Percentiles rank a stretch among this genome's conserved stretches.
phyloP scores from a whole-genome alignment of 805 yeast genomes.

The Lachancea quebecensis region DNA sequence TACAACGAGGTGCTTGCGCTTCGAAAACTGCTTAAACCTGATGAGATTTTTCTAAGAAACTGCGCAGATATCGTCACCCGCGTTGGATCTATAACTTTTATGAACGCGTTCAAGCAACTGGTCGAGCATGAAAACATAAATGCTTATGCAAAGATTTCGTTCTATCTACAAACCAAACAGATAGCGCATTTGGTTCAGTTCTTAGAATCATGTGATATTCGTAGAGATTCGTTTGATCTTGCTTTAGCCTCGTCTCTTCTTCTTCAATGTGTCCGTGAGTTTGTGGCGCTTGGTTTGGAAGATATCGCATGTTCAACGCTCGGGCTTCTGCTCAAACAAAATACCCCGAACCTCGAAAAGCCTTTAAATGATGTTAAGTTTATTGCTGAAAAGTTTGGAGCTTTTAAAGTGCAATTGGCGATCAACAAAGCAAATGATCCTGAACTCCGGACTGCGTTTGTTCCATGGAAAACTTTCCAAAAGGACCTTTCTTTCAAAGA shows the following conservation, averaged over 20 bases:
- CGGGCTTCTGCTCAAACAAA: neutral
- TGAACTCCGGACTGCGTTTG: neutral
- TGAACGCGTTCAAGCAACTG: constrained; percentile 6
- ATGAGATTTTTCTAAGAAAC: constrained; percentile 1
- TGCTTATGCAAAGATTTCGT: constrained; percentile 12
- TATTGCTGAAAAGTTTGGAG: constrained; percentile 15
- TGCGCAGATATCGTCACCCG: constrained; percentile 9
- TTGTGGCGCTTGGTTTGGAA: constrained; percentile 6
- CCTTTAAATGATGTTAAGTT: constrained; percentile 5
- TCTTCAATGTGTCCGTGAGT: constrained; percentile 2
- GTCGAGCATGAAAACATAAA: constrained; percentile 5
- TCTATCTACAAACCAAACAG: constrained; percentile 21
- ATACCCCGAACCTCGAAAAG: constrained; percentile 6
- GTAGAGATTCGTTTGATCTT: neutral
- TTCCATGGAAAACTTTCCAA: constrained; percentile 11
- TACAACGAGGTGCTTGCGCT: constrained; percentile 7
- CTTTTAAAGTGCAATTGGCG: constrained; percentile 7
- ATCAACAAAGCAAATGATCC: neutral
- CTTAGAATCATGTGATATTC: neutral
- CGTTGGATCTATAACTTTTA: constrained; percentile 14
- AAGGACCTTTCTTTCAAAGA: constrained; percentile 10
- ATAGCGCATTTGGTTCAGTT: constrained; percentile 11
- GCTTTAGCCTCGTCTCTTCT: constrained; percentile 6
- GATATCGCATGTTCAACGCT: constrained; percentile 2
- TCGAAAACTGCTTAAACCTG: neutral